A percentile compares a stretch with the other conserved stretches of the same genome.
Conservation (phyloP, 164 flowering plant species). For the Buxus sempervirens region DNA sequence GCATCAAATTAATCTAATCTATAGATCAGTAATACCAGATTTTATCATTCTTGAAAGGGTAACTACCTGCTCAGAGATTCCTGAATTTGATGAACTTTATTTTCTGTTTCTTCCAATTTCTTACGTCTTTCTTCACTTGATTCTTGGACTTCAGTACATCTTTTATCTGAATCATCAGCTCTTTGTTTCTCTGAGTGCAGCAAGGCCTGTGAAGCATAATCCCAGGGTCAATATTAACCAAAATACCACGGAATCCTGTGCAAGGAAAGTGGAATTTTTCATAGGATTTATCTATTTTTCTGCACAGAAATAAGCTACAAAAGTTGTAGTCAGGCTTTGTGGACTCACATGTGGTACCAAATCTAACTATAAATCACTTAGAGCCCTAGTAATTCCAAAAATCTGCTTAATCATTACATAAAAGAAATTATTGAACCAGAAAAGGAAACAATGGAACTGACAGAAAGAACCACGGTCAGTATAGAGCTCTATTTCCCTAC, state of each 20-base stretch:
- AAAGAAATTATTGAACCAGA: not conserved
- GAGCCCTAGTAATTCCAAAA: not conserved
- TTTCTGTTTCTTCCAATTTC: conserved; percentile 72
- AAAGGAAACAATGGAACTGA: not conserved
- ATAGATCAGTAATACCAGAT: not conserved
- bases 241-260: conserved; percentile 3
- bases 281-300: not conserved
- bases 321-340: not conserved
- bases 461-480: not conserved
- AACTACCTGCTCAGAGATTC: conserved; percentile 65
- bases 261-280: not conserved
- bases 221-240: not conserved
- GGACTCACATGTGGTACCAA: not conserved
- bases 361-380: not conserved
- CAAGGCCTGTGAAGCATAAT: conserved; percentile 36
- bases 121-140: conserved; percentile 52
- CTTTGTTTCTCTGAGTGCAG: conserved; percentile 51
- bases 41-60: not conserved
- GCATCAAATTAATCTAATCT: no score
- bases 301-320: conserved; percentile 3
- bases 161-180: conserved; percentile 54
- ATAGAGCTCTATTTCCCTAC: not conserved
- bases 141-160: conserved; percentile 42
- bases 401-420: not conserved
- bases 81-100: conserved; percentile 63